Percentiles rank a stretch among this genome's conserved stretches.
Evolutionary conservation across 352 stramenopile genomes (phyloP).

Genomic region (Globisporangium heterothallicum): DNA sequence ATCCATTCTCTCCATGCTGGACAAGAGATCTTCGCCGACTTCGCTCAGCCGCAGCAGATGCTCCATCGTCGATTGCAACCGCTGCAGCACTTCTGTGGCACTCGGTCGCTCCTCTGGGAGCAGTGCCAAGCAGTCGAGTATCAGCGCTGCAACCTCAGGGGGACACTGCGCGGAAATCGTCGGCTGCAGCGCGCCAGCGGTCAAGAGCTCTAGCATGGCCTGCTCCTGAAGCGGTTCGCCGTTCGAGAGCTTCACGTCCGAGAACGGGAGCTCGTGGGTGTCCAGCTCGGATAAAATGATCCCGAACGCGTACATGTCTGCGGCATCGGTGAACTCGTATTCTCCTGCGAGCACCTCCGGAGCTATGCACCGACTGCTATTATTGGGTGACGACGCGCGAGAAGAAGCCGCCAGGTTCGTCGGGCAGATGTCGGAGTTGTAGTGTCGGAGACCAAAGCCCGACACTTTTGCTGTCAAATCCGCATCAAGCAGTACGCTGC

Average conservation of each 20-base stretch:
- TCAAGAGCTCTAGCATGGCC: conserved; percentile 46
- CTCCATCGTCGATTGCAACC: conserved; percentile 41
- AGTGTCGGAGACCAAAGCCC: conserved; percentile 62
- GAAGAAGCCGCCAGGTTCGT: conserved; percentile 15
- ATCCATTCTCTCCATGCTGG: conserved; percentile 21
- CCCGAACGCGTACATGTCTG: conserved; percentile 74
- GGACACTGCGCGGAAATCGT: conserved; percentile 46
- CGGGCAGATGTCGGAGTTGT: conserved; percentile 7
- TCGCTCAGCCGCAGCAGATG: conserved; percentile 45
- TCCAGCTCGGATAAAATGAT: conserved; percentile 68
- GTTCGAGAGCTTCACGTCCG: conserved; percentile 49
- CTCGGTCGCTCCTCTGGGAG: conserved; percentile 39
- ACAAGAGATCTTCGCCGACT: conserved; percentile 37
- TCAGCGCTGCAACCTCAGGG: conserved; percentile 30
- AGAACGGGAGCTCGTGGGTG: conserved; percentile 63
- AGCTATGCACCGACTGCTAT: conserved; percentile 51
- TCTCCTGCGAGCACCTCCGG: conserved; percentile 57
- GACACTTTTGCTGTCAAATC: conserved; percentile 57
- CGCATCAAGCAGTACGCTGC: conserved; percentile 56
- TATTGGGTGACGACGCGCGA: conserved; percentile 22
- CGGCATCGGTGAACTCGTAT: conserved; percentile 28
- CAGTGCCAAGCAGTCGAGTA: conserved; percentile 48
- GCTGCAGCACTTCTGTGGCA: conserved; percentile 26
- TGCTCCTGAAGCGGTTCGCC: conserved; percentile 41
- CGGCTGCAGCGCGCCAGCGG: conserved; percentile 43